phyloP scores from a whole-genome alignment of 371 early-diverging fungal species.

The Mortierella sp. region DNA sequence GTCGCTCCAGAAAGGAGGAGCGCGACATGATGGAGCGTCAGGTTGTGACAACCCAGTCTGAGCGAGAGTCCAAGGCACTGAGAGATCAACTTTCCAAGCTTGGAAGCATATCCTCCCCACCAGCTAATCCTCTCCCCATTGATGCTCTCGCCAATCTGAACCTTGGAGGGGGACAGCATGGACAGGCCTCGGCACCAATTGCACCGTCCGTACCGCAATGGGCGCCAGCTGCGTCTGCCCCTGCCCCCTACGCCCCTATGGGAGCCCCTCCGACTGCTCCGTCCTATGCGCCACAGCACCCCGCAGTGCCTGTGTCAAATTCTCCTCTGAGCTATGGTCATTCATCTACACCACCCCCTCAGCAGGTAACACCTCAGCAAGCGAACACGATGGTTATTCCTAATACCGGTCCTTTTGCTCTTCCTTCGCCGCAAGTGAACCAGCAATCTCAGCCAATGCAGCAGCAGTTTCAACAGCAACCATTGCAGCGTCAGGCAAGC shows the following conservation, averaged over 20 bases:
- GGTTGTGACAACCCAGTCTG: constrained; percentile 72
- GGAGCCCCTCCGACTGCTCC: constrained; percentile 37
- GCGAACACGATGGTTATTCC: constrained; percentile 42
- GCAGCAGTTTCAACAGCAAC: constrained; percentile 25
- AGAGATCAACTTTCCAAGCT: constrained; percentile 78
- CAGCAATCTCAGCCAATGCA: constrained; percentile 30
- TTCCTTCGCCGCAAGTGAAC: constrained; percentile 51
- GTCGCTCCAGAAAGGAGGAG: constrained; percentile 76
- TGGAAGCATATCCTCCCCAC: constrained; percentile 57
- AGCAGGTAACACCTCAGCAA: constrained; percentile 40
- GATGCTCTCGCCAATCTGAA: constrained; percentile 58
- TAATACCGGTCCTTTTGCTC: constrained; percentile 40
- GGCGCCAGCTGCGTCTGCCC: constrained; percentile 20
- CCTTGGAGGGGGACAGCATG: constrained; percentile 24
- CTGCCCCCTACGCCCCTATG: constrained; percentile 36
- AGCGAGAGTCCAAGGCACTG: constrained; percentile 77
- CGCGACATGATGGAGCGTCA: constrained; percentile 71
- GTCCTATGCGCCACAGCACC: constrained; percentile 26
- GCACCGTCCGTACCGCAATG: constrained; percentile 38
- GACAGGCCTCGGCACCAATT: constrained; percentile 24
- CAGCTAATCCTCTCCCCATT: constrained; percentile 51
- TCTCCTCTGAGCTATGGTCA: constrained; percentile 26
- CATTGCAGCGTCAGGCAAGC: constrained; percentile 23
- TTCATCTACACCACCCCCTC: constrained; percentile 19
- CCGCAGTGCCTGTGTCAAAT: constrained; percentile 31